These are phyloP conservation scores for Verticillium nonalfalfae DNA, from an alignment of 2,329 filamentous ascomycete species.

Conservation along the genomic window DNA sequence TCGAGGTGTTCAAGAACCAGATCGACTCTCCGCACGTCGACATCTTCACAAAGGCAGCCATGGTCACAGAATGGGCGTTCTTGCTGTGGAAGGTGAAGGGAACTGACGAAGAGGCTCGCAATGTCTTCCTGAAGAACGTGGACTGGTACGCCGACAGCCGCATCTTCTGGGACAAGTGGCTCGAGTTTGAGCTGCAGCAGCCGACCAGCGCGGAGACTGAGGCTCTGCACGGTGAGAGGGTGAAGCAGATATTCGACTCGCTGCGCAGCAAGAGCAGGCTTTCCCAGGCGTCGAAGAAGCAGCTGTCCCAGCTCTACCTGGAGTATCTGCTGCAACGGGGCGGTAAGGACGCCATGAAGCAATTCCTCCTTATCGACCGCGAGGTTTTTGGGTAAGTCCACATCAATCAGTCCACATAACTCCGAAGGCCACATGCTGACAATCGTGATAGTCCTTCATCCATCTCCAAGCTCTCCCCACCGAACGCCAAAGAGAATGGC, in stretches of 20 bases:
- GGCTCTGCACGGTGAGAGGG: constrained; percentile 58
- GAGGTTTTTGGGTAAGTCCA: constrained; percentile 76
- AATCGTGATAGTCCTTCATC: constrained; percentile 34
- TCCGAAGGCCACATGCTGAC: not conserved
- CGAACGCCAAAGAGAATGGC: constrained; percentile 41
- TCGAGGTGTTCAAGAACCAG: constrained; percentile 74
- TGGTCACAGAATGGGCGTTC: constrained; percentile 83
- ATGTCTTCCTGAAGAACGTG: constrained; percentile 75
- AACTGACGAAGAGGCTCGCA: constrained; percentile 71
- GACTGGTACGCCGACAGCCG: constrained; percentile 81
- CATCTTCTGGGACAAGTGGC: constrained; percentile 84
- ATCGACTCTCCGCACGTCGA: constrained; percentile 69
- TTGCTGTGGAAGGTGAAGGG: constrained; percentile 86
- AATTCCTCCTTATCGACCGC: constrained; percentile 75
- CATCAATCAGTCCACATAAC: not conserved
- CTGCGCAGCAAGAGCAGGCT: constrained; percentile 69
- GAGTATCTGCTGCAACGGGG: constrained; percentile 78
- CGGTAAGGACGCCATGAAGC: constrained; percentile 75
- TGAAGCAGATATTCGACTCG: constrained; percentile 74
- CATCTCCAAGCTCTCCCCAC: constrained; percentile 32
- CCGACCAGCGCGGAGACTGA: constrained; percentile 62
- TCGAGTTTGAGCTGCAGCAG: constrained; percentile 84
- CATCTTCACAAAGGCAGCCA: constrained; percentile 73
- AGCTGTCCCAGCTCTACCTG: constrained; percentile 74
- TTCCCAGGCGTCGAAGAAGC: constrained; percentile 59